Conservation (phyloP, 106 monocot species). For the Iris macrosiphon region DNA sequence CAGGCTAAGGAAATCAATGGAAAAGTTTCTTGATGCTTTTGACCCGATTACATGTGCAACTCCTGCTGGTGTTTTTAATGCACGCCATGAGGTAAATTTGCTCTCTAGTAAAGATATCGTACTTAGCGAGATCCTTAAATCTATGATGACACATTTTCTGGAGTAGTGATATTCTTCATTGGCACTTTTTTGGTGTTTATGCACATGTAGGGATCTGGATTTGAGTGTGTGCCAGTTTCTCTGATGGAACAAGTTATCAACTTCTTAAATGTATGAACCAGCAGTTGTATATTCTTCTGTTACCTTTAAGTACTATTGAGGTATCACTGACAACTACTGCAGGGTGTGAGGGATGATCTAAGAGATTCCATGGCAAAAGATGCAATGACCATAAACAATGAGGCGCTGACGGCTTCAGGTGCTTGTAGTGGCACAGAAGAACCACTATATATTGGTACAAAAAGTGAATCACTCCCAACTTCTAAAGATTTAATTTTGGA, state of each 20-base stretch:
- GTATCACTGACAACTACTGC: constrained; percentile 15
- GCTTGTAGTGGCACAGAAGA: constrained; percentile 8
- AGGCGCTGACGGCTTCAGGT: constrained; percentile 25
- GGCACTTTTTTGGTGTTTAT: no score
- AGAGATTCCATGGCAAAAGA: constrained; percentile 71
- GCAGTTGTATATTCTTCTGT: constrained; percentile 2
- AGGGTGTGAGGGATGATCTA: constrained; percentile 90
- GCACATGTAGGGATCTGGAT: constrained; percentile 54
- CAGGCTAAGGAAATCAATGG: constrained; percentile 91
- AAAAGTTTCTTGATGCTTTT: constrained; percentile 70
- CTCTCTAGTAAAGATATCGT: no score
- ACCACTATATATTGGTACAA: not conserved
- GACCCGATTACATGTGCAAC: constrained; percentile 57
- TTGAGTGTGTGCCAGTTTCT: constrained; percentile 83
- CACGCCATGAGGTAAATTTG: constrained; percentile 69
- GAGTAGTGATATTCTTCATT: no score
- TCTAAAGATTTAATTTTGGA: constrained; percentile 28
- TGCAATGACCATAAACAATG: constrained; percentile 49
- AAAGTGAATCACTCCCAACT: not conserved
- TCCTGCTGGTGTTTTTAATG: constrained; percentile 68
- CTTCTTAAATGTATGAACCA: constrained; percentile 76
- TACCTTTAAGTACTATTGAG: not conserved
- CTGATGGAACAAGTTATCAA: constrained; percentile 74
- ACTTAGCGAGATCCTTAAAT: no score
- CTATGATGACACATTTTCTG: no score